Conservation (phyloP, 768 basidiomycete species). For the Pisolithus albus region DNA sequence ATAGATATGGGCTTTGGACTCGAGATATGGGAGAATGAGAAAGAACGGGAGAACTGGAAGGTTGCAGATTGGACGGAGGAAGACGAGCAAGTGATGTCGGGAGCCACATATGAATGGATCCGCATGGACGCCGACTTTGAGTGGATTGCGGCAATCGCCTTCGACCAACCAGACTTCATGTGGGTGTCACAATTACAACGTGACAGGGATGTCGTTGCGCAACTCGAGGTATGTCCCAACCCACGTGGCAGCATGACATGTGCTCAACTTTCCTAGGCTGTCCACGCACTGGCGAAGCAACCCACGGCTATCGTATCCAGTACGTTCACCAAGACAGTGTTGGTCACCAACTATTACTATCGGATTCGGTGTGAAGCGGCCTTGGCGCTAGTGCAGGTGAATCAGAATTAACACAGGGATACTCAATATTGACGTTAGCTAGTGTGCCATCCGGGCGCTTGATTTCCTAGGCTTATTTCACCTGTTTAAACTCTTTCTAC, state of each 20-base stretch:
- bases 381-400: slow-evolving; percentile 70
- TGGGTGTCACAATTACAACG: slow-evolving; percentile 95
- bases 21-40: slow-evolving; percentile 94
- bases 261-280: slow-evolving; percentile 56
- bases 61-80: slow-evolving; percentile 98
- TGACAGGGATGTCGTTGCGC: slow-evolving; percentile 94
- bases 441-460: slow-evolving; percentile 80
- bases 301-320: slow-evolving; percentile 84
- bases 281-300: slow-evolving; percentile 75
- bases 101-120: slow-evolving; percentile 99
- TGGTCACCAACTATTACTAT: slow-evolving; percentile 94
- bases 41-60: slow-evolving; percentile 89
- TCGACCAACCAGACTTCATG: slow-evolving; percentile 97
- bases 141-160: slow-evolving; percentile 91
- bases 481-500: slow-evolving; percentile 89
- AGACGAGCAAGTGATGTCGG: slow-evolving; percentile 88
- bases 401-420: slow-evolving; percentile 20
- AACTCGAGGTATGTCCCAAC: slow-evolving; percentile 70
- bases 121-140: slow-evolving; percentile 98
- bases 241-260: neutral
- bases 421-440: slow-evolving; percentile 11
- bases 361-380: slow-evolving; percentile 95
- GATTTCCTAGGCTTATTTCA: slow-evolving; percentile 92
- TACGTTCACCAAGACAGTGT: slow-evolving; percentile 85
- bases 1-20: slow-evolving; percentile 91